Base-by-base conservation (phyloP, 1,284 basidiomycete genomes). In the Anthracocystis walkeri region DNA sequence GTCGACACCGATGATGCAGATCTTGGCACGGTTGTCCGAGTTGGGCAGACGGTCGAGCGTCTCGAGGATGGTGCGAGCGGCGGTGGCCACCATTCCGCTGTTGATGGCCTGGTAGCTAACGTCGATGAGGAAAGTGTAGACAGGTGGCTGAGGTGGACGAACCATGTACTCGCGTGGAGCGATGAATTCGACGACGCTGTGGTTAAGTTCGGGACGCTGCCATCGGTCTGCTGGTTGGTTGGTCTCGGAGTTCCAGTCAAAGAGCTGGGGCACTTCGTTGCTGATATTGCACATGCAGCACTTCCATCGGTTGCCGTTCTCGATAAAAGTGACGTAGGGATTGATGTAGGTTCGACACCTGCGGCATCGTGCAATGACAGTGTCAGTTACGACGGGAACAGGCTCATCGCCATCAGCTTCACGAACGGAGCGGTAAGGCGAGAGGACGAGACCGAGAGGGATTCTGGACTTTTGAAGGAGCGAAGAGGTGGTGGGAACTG, bases 81-180 rank as follows among this genome's bases (percentile, higher is more conserved):
- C 96, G 55, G 95, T 97, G 18, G 96, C 95, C 40, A 98, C 94
- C 95, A 99, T 98, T 58, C 95, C 92, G 63, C 66, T 78, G 53
- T 68, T 60, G 59, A 99, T 90, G 40, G 95, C 95, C 46, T 91
- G 87, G 84, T 97, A 93, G 82, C 93, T 94, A 77, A 99, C 95
- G 84, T 99, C 97, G 86, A 99, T 93, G 81, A 99, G 89, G 88
- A 99, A 98, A 60, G 96, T 90, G 87, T 97, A 98, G 58, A 97
- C 93, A 18, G 95, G 94, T 12, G 97, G 94, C 86, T 98, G 97
- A 44, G 97, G 97, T 18, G 97, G 93, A 74, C 97, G 92, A 31
- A 89, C 95, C 96, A 99, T 98, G 87, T 99, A 99, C 87, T 99
- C 97, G 1, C 95, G 96, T 10, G 97, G 96, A 3, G 97, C 97